Evolutionary conservation across 2,329 filamentous ascomycete species (phyloP).

Genomic region (Curvularia sp.): DNA sequence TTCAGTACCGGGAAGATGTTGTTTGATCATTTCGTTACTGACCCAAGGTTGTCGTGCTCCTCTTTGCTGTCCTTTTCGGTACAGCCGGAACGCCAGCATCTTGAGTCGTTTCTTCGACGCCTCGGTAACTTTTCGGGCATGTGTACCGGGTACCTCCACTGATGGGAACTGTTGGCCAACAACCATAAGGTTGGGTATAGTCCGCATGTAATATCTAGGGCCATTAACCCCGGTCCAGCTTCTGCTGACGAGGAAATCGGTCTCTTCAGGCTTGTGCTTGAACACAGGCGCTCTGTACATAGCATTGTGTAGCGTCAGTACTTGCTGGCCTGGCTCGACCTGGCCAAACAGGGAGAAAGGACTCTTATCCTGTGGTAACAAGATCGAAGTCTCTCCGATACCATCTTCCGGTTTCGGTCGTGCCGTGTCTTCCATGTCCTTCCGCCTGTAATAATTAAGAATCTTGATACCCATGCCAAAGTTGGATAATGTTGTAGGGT

Average conservation of each 20-base stretch:
- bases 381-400: slow-evolving; percentile 85
- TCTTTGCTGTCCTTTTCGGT: slow-evolving; percentile 74
- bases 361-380: slow-evolving; percentile 92
- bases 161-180: slow-evolving; percentile 94
- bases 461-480: slow-evolving; percentile 97
- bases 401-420: slow-evolving; percentile 73
- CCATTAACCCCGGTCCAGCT: slow-evolving; percentile 81
- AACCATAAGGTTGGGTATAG: slow-evolving; percentile 87
- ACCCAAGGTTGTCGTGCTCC: slow-evolving; percentile 81
- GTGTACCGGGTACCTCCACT: slow-evolving; percentile 89
- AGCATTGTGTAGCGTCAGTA: slow-evolving; percentile 89
- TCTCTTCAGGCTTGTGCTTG: slow-evolving; percentile 77
- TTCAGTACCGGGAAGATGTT: slow-evolving; percentile 89
- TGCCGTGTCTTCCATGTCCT: slow-evolving; percentile 75
- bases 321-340: slow-evolving; percentile 87
- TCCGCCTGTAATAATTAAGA: slow-evolving; percentile 94
- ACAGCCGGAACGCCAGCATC: slow-evolving; percentile 91
- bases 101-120: slow-evolving; percentile 96
- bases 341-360: slow-evolving; percentile 95
- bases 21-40: slow-evolving; percentile 66
- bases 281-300: slow-evolving; percentile 97
- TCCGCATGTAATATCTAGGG: slow-evolving; percentile 81
- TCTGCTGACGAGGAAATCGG: slow-evolving; percentile 86
- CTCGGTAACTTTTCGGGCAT: slow-evolving; percentile 93
- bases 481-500: slow-evolving; percentile 89